These are phyloP conservation scores for Pseudoturritis turrita DNA, from an alignment of 345 rosid genomes.

Conservation along the genomic window DNA sequence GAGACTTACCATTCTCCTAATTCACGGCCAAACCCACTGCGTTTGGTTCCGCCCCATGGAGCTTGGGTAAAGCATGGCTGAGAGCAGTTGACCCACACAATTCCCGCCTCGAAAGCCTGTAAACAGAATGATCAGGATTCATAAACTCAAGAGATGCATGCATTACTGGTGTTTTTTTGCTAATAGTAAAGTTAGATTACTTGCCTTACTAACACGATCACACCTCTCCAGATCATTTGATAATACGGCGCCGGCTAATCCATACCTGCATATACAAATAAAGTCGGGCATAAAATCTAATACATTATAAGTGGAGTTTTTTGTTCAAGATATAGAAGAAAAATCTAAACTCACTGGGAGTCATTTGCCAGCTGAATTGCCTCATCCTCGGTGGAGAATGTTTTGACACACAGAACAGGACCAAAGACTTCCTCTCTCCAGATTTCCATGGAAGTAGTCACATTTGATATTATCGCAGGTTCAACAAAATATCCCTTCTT, in stretches of 20 bases:
- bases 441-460: slow-evolving; percentile 86
- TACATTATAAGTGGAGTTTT: slow-evolving; percentile 1
- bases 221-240: slow-evolving; percentile 90
- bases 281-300: slow-evolving; percentile 1
- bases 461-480: slow-evolving; percentile 74
- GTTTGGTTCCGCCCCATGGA: slow-evolving; percentile 98
- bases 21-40: slow-evolving; percentile 98
- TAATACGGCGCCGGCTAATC: slow-evolving; percentile 83
- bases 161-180: neutral
- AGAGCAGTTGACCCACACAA: slow-evolving; percentile 96
- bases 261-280: slow-evolving; percentile 47
- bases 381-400: slow-evolving; percentile 89
- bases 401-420: slow-evolving; percentile 87
- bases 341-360: slow-evolving; percentile 58
- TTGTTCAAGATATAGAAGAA: neutral
- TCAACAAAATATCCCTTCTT: slow-evolving; percentile 78
- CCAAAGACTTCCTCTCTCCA: slow-evolving; percentile 99
- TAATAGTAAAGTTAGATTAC: neutral
- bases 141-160: neutral
- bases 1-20: slow-evolving; percentile 81
- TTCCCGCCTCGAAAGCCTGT: slow-evolving; percentile 76
- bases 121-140: slow-evolving; percentile 2
- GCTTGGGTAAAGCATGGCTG: slow-evolving; percentile 98
- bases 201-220: slow-evolving; percentile 90
- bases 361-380: slow-evolving; percentile 94